Conservation (phyloP, 2,329 filamentous ascomycete genomes). For the Fusarium acutatum region DNA sequence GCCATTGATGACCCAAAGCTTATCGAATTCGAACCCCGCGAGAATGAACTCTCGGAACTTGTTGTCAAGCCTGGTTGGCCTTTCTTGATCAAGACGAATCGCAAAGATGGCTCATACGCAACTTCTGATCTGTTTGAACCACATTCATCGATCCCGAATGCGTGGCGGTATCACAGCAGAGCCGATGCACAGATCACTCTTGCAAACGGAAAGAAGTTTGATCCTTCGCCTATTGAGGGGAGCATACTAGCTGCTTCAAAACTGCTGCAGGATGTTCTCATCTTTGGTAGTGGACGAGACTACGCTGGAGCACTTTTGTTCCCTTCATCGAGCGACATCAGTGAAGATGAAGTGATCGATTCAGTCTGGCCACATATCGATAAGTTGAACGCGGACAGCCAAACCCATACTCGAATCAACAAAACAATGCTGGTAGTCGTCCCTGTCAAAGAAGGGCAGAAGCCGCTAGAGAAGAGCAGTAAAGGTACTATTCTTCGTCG, state of each 20-base stretch:
- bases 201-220: conserved; percentile 74
- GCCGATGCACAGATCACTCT: conserved; percentile 70
- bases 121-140: conserved; percentile 70
- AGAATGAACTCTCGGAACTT: conserved; percentile 59
- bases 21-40: conserved; percentile 57
- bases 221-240: conserved; percentile 68
- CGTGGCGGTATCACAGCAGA: conserved; percentile 70
- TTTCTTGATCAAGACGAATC: conserved; percentile 65
- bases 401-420: conserved; percentile 60
- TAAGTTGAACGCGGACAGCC: conserved; percentile 57
- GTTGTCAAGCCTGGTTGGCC: conserved; percentile 66
- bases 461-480: conserved; percentile 64
- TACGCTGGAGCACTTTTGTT: conserved; percentile 67
- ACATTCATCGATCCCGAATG: conserved; percentile 59
- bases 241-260: conserved; percentile 55
- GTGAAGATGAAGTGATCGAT: conserved; percentile 50
- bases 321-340: conserved; percentile 42
- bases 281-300: conserved; percentile 67
- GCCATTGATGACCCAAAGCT: conserved; percentile 42
- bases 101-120: conserved; percentile 66
- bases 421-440: conserved; percentile 61
- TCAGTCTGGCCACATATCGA: conserved; percentile 55
- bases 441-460: conserved; percentile 20
- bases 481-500: conserved; percentile 67
- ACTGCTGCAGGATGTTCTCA: conserved; percentile 61